These are phyloP conservation scores for Karstenula rhodostoma DNA, from an alignment of 2,329 filamentous ascomycete species.

Conservation along the genomic window DNA sequence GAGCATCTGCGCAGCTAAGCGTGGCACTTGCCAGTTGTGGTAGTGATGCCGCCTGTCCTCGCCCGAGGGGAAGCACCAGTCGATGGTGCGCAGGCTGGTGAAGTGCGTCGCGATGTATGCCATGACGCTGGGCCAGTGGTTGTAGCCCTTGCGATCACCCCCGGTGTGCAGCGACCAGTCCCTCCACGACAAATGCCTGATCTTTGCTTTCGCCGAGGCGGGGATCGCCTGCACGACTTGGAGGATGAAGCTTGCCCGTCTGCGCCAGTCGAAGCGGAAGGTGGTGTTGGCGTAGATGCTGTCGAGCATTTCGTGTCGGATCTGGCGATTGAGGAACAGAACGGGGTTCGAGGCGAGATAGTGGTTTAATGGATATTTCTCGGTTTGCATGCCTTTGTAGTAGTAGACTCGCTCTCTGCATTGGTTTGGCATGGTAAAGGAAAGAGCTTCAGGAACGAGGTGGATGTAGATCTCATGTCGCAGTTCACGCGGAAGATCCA, in stretches of 20 bases:
- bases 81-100: neutral
- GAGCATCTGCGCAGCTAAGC: neutral
- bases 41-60: neutral
- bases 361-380: neutral
- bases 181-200: neutral
- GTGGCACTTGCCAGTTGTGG: neutral
- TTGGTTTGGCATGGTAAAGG: conserved; percentile 5
- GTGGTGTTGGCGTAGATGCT: neutral
- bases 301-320: neutral
- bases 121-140: neutral
- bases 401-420: neutral
- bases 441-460: neutral
- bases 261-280: conserved; percentile 1
- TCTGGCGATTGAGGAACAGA: neutral
- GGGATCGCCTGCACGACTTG: neutral
- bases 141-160: neutral
- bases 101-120: neutral
- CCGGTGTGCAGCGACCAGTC: neutral
- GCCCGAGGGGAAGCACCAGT: neutral
- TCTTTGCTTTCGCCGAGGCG: neutral
- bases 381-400: too few species aligned
- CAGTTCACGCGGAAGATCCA: conserved; percentile 1
- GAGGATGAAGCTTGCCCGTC: neutral
- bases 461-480: neutral
- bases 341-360: neutral